A percentile compares a stretch with the other conserved stretches of the same genome.
Conservation (phyloP, 495 filamentous ascomycete genomes). For the Penicillium manginii region DNA sequence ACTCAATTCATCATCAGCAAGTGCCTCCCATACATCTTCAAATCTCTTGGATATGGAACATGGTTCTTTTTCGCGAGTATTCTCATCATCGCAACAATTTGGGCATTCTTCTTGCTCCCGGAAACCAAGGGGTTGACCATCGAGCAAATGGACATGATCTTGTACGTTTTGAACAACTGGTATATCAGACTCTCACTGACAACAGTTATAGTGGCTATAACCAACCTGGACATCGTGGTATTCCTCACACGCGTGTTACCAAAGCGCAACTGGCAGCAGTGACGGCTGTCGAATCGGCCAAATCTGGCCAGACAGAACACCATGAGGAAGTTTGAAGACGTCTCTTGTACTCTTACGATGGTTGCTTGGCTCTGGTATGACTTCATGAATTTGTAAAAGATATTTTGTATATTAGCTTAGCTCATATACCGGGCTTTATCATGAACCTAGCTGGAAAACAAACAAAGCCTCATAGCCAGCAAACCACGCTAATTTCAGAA, state of each 20-base stretch:
- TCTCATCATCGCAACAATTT: slow-evolving; percentile 31
- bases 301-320: not conserved
- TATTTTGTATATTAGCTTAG: not conserved
- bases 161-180: not conserved
- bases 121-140: slow-evolving; percentile 41
- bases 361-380: not conserved
- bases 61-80: slow-evolving; percentile 38
- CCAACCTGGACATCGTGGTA: slow-evolving; percentile 7
- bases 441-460: too few species aligned
- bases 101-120: slow-evolving; percentile 38
- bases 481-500: too few species aligned
- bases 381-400: not conserved
- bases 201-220: slow-evolving; percentile 16
- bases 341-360: not conserved
- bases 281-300: not conserved
- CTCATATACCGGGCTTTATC: too few species aligned
- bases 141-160: slow-evolving; percentile 30
- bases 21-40: slow-evolving; percentile 31
- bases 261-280: not conserved
- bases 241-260: slow-evolving; percentile 7
- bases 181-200: not conserved
- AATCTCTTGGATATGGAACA: slow-evolving; percentile 32
- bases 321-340: not conserved
- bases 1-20: slow-evolving; percentile 29
- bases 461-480: too few species aligned